Evolutionary conservation across 371 early-diverging fungal genomes (phyloP), one percentile per base, ranked within the genome.

Genomic region (Chytridium lagenaria): DNA sequence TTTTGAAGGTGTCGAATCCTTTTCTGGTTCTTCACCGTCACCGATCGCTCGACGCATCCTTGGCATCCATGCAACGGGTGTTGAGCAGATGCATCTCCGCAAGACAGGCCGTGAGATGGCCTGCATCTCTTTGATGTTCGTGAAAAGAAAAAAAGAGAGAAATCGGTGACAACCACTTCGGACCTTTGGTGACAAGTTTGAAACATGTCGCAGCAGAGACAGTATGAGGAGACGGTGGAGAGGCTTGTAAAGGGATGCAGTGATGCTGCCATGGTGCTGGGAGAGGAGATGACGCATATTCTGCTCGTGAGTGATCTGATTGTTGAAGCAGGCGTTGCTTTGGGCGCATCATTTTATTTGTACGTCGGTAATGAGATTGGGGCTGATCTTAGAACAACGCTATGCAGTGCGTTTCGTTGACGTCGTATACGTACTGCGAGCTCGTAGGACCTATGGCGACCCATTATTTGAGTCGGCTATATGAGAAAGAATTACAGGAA

Each of bases 41-140:
- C 22, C 49, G 15, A 49, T 10, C 10, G 49, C 10, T 49, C 49
- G 49, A 49, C 57, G 10, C 26, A 55, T 16, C 16, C 57, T 7
- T 7, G 57, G 57, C 57, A 55, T 55, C 57, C 57, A 55, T 26
- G 10, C 7, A 10, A 23, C 57, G 26, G 57, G 57, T 5, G 57
- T 55, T 55, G 57, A 55, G 57, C 57, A 55, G 30, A 55, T 55
- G 57, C 57, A 55, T 55, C 57, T 7, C 30, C 57, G 44, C 44
- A 19, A 44, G 44, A 7, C 44, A 44, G 12, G 7, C 44, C 44
- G 7, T 44, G 44, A 44, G 19, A 44, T 7, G 12, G 44, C 44
- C 7, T 44, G 44, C 44, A 44, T 44, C 44, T 44, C 19, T 7
- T 12, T 44, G 12, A 44, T n/a, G n/a, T n/a, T n/a, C 7, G 44